Evolutionary conservation across 2,329 filamentous ascomycete genomes (phyloP).

Genomic region (Juglanconis juglandina): DNA sequence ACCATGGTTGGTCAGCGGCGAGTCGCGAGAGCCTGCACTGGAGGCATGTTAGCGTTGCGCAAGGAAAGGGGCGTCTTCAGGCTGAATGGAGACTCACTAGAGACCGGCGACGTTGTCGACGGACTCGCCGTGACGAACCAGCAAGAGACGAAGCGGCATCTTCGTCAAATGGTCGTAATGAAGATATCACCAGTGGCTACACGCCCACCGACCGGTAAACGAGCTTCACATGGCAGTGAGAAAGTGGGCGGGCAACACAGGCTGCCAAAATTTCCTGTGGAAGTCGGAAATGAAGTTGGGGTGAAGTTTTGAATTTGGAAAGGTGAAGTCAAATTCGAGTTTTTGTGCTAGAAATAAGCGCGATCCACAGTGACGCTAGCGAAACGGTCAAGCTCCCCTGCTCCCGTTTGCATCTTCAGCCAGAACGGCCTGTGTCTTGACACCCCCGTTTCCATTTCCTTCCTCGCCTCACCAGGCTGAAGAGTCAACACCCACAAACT

Average conservation of each 20-base stretch:
- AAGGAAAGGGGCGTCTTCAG: conserved; percentile 7
- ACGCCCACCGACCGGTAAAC: not conserved
- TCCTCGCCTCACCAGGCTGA: too few relatives aligned
- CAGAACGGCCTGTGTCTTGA: too few relatives aligned
- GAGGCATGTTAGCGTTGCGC: conserved; percentile 48
- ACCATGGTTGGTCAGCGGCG: conserved; percentile 76
- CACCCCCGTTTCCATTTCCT: too few relatives aligned
- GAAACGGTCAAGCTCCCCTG: too few relatives aligned
- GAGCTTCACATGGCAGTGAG: not conserved
- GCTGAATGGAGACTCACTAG: conserved; percentile 52
- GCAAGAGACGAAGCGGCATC: conserved; percentile 57
- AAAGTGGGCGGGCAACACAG: not conserved
- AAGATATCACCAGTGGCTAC: not conserved
- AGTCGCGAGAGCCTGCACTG: conserved; percentile 76
- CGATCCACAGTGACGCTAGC: too few relatives aligned
- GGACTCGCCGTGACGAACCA: conserved; percentile 85
- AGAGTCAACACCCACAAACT: too few relatives aligned
- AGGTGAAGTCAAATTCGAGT: too few relatives aligned
- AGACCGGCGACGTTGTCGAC: conserved; percentile 81
- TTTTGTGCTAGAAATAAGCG: too few relatives aligned
- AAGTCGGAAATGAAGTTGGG: too few relatives aligned
- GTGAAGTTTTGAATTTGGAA: not conserved
- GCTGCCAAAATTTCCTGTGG: too few relatives aligned
- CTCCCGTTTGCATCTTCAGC: too few relatives aligned
- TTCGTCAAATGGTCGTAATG: not conserved